Percentiles rank a stretch among this genome's conserved stretches.
Conservation (phyloP, 176 grass and related monocot species). For the Aechmea fasciata region DNA sequence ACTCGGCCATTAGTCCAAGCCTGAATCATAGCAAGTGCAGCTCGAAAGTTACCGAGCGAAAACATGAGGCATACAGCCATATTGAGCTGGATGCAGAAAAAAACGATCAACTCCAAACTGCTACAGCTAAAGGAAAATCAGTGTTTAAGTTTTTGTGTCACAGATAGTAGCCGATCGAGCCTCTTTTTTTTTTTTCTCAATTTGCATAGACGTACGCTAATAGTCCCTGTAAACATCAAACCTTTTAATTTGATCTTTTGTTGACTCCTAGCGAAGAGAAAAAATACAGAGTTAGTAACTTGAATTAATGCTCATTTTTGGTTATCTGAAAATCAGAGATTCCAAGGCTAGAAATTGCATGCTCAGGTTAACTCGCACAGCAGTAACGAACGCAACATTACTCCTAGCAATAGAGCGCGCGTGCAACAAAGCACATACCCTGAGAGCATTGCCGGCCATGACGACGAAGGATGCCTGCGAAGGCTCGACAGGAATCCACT, state of each 20-base stretch:
- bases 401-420: too few relatives aligned
- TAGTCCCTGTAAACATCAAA: too few relatives aligned
- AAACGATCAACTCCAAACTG: neutral
- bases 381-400: neutral
- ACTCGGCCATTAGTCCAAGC: constrained; percentile 58
- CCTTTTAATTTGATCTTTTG: too few relatives aligned
- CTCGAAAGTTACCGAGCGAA: neutral
- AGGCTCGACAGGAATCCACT: constrained; percentile 37
- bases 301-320: too few relatives aligned
- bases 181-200: too few relatives aligned
- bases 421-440: constrained; percentile 26
- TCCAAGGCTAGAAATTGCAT: too few relatives aligned
- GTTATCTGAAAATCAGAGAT: neutral
- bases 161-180: too few relatives aligned
- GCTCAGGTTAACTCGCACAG: neutral
- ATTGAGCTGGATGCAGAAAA: constrained; percentile 6
- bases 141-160: too few relatives aligned
- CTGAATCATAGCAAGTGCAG: constrained; percentile 15
- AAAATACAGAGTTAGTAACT: too few relatives aligned
- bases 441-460: constrained; percentile 51
- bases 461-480: constrained; percentile 50
- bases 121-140: neutral
- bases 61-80: constrained; percentile 2
- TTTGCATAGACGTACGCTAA: too few relatives aligned
- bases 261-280: too few relatives aligned